These are phyloP conservation scores for Capronia coronata DNA, from an alignment of 2,329 filamentous ascomycete species.

Conservation along the genomic window DNA sequence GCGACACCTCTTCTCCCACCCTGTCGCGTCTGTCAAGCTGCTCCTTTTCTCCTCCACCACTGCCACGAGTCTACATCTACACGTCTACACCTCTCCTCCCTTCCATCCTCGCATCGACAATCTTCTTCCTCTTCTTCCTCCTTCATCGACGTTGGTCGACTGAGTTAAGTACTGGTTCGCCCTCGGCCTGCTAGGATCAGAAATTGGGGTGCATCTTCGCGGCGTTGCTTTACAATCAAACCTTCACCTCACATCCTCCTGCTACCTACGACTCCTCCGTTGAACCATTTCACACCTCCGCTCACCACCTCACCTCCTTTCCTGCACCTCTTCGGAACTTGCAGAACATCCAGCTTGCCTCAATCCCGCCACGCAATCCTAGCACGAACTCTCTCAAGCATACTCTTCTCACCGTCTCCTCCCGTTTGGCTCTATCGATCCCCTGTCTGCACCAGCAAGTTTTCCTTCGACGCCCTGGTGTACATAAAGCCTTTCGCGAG, in stretches of 20 bases:
- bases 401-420: slow-evolving; percentile 31
- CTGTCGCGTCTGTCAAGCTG: neutral
- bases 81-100: no score
- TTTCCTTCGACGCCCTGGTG: slow-evolving; percentile 85
- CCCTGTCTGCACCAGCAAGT: slow-evolving; percentile 69
- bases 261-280: slow-evolving; percentile 18
- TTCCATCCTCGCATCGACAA: neutral
- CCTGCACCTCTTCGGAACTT: slow-evolving; percentile 20
- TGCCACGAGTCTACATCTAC: neutral
- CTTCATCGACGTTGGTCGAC: slow-evolving; percentile 9
- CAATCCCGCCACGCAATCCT: slow-evolving; percentile 18
- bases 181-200: slow-evolving; percentile 19
- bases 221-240: slow-evolving; percentile 28
- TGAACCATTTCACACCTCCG: slow-evolving; percentile 15
- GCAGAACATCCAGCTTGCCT: slow-evolving; percentile 19
- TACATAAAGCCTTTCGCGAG: slow-evolving; percentile 58
- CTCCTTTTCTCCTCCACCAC: neutral
- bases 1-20: neutral
- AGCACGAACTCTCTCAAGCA: slow-evolving; percentile 19
- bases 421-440: slow-evolving; percentile 21
- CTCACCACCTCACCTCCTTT: slow-evolving; percentile 16
- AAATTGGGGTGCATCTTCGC: slow-evolving; percentile 15
- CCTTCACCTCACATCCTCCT: slow-evolving; percentile 13
- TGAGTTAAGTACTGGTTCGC: slow-evolving; percentile 28
- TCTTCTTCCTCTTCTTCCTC: slow-evolving; percentile 6